Evolutionary conservation across 2,329 filamentous ascomycete species (phyloP).

Genomic region (Neonectria faginata): DNA sequence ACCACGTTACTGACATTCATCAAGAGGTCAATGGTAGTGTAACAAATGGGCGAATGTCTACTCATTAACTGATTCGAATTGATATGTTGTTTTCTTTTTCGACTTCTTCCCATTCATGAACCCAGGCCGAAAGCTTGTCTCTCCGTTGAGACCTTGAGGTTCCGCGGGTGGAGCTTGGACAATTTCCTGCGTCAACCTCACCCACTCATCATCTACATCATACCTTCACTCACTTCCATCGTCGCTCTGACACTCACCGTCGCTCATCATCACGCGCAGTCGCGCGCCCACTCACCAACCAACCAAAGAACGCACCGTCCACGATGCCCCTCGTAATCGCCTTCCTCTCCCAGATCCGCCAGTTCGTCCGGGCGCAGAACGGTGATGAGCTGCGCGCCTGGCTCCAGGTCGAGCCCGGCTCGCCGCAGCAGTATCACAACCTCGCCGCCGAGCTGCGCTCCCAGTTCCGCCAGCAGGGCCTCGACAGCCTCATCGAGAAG

Average conservation of each 20-base stretch:
- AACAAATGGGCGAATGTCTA: no score
- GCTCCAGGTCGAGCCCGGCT: constrained; percentile 79
- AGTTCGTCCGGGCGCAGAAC: constrained; percentile 69
- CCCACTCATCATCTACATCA: constrained; percentile 12
- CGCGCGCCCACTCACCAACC: background rate
- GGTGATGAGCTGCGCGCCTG: constrained; percentile 75
- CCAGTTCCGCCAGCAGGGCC: constrained; percentile 62
- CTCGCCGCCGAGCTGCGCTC: constrained; percentile 76
- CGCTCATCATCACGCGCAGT: constrained; percentile 6
- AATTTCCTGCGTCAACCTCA: constrained; percentile 25
- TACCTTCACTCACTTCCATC: constrained; percentile 24
- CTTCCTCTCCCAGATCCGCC: constrained; percentile 74
- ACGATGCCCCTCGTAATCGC: constrained; percentile 73
- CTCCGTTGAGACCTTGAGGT: background rate
- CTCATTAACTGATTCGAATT: background rate
- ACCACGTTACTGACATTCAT: background rate
- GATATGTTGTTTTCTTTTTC: background rate
- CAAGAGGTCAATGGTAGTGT: no score
- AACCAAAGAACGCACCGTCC: constrained; percentile 6
- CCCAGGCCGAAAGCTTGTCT: background rate
- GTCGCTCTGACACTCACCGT: background rate
- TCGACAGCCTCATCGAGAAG: constrained; percentile 73
- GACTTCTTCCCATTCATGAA: background rate
- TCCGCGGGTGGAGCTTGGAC: constrained; percentile 36
- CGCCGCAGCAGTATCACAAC: constrained; percentile 73